Evolutionary conservation across 257 asterid species (phyloP).

Genomic region (Solanum ossicruentum): DNA sequence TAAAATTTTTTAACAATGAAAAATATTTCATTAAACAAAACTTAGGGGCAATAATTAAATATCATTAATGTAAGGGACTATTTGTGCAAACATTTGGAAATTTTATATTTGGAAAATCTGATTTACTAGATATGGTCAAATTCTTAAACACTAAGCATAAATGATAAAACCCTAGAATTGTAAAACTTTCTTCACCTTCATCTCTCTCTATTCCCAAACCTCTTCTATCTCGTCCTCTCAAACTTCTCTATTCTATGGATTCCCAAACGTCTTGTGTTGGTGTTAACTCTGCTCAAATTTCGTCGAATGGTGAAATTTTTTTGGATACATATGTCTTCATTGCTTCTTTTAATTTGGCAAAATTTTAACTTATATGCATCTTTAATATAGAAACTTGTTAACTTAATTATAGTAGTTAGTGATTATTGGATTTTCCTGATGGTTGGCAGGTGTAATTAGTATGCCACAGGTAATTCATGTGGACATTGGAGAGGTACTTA

Average conservation of each 20-base stretch:
- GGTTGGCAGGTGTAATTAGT: conserved; percentile 20
- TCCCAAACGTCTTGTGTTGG: no score
- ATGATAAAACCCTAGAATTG: not conserved
- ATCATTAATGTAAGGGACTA: not conserved
- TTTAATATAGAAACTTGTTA: no score
- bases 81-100: not conserved
- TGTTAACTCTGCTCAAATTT: no score
- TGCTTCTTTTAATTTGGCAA: not conserved
- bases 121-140: not conserved
- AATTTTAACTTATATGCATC: not conserved
- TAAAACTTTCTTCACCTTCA: not conserved
- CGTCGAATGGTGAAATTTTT: not conserved
- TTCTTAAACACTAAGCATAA: not conserved
- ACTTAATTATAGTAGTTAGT: not conserved
- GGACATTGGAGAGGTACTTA: conserved; percentile 22
- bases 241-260: no score
- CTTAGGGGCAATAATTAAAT: no score
- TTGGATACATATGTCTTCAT: conserved; percentile 2
- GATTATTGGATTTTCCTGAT: not conserved
- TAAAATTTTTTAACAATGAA: no score
- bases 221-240: no score
- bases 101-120: not conserved
- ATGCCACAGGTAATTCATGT: conserved; percentile 22
- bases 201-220: no score
- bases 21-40: no score